These are phyloP conservation scores for Jatropha curcas DNA, from an alignment of 345 rosid genomes.

Conservation along the genomic window DNA sequence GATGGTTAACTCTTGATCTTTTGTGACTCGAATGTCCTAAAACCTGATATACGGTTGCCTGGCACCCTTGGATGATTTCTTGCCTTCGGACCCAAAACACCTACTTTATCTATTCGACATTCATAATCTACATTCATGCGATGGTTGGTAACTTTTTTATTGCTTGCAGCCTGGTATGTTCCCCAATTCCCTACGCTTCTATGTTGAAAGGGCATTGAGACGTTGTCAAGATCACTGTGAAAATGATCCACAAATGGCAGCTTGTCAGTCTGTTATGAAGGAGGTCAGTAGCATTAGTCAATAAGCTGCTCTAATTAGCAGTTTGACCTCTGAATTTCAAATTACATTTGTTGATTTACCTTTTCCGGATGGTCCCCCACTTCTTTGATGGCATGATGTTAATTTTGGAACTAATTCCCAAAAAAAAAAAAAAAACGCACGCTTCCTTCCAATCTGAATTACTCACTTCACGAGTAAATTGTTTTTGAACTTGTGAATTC, in stretches of 20 bases:
- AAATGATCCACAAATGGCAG: constrained; percentile 64
- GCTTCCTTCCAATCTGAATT: neutral
- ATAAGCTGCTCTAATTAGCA: neutral
- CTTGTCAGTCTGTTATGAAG: constrained; percentile 71
- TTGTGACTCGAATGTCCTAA: neutral
- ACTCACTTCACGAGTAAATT: neutral
- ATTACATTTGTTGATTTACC: neutral
- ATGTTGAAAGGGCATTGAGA: constrained; percentile 82
- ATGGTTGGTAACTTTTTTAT: constrained; percentile 17
- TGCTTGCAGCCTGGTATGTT: constrained; percentile 65
- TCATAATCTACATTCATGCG: neutral
- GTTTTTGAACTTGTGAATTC: neutral
- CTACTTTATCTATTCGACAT: neutral
- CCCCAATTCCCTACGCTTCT: constrained; percentile 76
- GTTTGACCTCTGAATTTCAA: neutral
- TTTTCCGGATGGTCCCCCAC: neutral
- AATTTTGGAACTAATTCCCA: constrained; percentile 2
- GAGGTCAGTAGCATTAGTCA: constrained; percentile 49
- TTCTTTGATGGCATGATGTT: neutral
- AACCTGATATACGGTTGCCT: neutral
- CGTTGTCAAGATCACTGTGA: constrained; percentile 52
- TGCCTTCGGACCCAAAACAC: neutral
- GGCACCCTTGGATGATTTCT: neutral
- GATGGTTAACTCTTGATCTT: neutral
- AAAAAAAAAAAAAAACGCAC: too few species aligned